Conservation (phyloP, 164 flowering plant species). For the Sextonia rubra region DNA sequence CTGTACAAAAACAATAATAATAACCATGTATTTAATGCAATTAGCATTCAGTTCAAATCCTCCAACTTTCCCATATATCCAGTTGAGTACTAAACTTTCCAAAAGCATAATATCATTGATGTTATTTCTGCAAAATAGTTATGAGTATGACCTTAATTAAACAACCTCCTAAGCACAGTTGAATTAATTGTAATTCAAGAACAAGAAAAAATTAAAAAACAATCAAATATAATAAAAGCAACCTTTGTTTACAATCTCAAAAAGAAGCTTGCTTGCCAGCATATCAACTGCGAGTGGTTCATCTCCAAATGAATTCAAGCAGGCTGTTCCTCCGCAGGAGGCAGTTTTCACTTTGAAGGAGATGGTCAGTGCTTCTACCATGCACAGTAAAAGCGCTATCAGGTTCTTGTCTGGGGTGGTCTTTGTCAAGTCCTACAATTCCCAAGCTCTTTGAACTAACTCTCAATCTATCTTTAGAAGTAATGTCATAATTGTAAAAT, state of each 20-base stretch:
- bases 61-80: no score
- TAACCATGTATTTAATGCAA: no score
- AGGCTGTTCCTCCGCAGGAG: slow-evolving; percentile 95
- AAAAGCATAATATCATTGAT: no score
- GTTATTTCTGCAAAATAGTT: no score
- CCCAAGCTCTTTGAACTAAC: background rate
- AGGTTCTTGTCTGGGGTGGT: slow-evolving; percentile 85
- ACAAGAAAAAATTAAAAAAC: no score
- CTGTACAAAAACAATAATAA: no score
- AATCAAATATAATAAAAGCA: no score
- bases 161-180: no score
- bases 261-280: slow-evolving; percentile 89
- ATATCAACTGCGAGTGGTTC: slow-evolving; percentile 97
- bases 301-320: slow-evolving; percentile 93
- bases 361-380: slow-evolving; percentile 95
- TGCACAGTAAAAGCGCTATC: slow-evolving; percentile 71
- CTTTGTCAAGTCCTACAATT: slow-evolving; percentile 66
- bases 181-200: no score
- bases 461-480: background rate
- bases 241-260: slow-evolving; percentile 46
- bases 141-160: no score
- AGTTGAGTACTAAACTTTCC: no score
- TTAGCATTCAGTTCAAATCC: no score
- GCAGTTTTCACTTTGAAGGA: slow-evolving; percentile 95
- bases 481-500: background rate